phyloP scores from a whole-genome alignment of 352 stramenopile species.

The Phytophthora macrochlamydospora region DNA sequence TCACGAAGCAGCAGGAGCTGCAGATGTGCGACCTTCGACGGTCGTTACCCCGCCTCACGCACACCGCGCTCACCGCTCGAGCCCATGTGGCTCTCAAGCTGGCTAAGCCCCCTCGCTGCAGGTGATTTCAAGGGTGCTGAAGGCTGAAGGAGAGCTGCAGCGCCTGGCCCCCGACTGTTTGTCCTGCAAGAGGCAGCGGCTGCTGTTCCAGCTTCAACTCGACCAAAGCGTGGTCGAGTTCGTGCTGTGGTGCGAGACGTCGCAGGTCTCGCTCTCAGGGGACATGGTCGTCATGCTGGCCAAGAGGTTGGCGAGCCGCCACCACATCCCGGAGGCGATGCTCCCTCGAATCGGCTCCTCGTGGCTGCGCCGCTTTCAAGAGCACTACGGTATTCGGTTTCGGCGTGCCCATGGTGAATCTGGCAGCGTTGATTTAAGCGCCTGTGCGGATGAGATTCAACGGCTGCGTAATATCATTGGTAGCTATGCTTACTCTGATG shows the following conservation, averaged over 20 bases:
- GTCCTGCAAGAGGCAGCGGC: conserved; percentile 1
- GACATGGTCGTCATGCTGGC: conserved; percentile 1
- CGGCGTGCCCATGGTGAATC: conserved; percentile 4
- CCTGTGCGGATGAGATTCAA: not conserved
- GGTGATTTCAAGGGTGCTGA: conserved; percentile 5
- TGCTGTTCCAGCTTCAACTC: not conserved
- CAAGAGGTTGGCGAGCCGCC: not conserved
- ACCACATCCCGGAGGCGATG: not conserved
- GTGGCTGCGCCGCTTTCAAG: conserved; percentile 1
- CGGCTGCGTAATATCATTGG: conserved; percentile 1
- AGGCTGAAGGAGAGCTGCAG: not conserved
- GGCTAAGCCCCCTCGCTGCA: conserved; percentile 4
- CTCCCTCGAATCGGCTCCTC: not conserved
- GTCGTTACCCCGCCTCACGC: too few species aligned
- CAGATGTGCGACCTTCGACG: not conserved
- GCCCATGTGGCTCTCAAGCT: not conserved
- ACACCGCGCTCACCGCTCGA: too few species aligned
- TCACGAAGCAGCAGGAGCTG: conserved; percentile 5
- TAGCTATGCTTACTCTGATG: not conserved
- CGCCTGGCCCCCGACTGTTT: conserved; percentile 1
- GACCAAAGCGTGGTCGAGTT: conserved; percentile 10
- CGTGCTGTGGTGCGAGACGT: not conserved
- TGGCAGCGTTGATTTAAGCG: conserved; percentile 1
- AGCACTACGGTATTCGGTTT: conserved; percentile 5
- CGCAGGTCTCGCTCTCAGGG: not conserved